These are phyloP conservation scores for Incumbomyces lentus DNA, from an alignment of 2,329 filamentous ascomycete genomes.

Conservation along the genomic window DNA sequence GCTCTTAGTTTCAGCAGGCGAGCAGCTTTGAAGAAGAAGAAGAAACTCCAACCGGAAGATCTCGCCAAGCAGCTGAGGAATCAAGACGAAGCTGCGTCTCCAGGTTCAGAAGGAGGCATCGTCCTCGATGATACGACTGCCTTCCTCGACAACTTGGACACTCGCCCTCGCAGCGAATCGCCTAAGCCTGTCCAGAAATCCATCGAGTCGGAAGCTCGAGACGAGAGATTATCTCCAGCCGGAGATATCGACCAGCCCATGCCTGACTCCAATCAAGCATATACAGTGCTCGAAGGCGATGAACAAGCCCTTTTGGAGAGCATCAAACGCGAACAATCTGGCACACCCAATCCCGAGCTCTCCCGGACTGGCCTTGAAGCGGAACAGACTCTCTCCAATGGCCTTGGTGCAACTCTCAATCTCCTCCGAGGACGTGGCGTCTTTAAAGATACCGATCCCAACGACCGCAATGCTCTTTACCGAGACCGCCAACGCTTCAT, in stretches of 20 bases:
- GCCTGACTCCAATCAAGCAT: slow-evolving; percentile 31
- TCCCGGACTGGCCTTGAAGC: slow-evolving; percentile 68
- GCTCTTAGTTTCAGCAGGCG: slow-evolving; percentile 73
- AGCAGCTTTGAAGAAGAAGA: slow-evolving; percentile 83
- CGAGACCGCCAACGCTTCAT: slow-evolving; percentile 70
- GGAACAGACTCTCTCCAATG: slow-evolving; percentile 67
- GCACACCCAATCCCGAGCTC: slow-evolving; percentile 37
- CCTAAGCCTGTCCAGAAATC: slow-evolving; percentile 13
- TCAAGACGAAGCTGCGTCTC: slow-evolving; percentile 44
- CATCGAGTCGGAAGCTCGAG: slow-evolving; percentile 10
- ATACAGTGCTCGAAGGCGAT: slow-evolving; percentile 39
- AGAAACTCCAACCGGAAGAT: slow-evolving; percentile 83
- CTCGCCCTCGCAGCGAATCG: slow-evolving; percentile 47
- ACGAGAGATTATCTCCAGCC: not conserved
- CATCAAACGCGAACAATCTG: slow-evolving; percentile 39
- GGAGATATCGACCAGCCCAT: slow-evolving; percentile 47
- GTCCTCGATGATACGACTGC: slow-evolving; percentile 95
- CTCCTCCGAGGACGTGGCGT: slow-evolving; percentile 71
- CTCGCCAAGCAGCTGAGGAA: slow-evolving; percentile 68
- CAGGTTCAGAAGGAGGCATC: slow-evolving; percentile 52
- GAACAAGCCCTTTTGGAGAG: slow-evolving; percentile 41
- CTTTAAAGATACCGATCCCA: slow-evolving; percentile 57
- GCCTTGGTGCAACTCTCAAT: slow-evolving; percentile 70
- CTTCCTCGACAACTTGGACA: slow-evolving; percentile 75
- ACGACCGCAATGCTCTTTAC: slow-evolving; percentile 55